Evolutionary conservation across 1,284 basidiomycete species (phyloP).

Genomic region (Bondarzewia mesenterica): DNA sequence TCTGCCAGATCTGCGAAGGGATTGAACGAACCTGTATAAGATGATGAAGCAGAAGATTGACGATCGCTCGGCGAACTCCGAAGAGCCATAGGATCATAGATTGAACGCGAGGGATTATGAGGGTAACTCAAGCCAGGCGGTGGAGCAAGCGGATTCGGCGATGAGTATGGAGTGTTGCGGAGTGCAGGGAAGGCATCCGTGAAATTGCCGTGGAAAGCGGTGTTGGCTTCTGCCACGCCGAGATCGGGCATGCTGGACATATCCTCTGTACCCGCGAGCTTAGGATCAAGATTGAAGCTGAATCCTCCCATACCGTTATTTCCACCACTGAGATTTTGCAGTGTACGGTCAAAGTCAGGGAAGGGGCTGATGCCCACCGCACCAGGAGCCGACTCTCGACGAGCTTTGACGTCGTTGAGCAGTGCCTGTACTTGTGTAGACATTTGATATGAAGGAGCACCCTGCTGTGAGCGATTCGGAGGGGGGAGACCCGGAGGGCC

Average conservation of each 20-base stretch:
- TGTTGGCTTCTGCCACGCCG: constrained; percentile 36
- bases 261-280: constrained; percentile 43
- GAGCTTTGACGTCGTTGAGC: constrained; percentile 74
- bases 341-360: constrained; percentile 81
- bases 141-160: constrained; percentile 29
- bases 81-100: constrained; percentile 42
- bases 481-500: constrained; percentile 61
- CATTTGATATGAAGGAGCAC: constrained; percentile 72
- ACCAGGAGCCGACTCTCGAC: constrained; percentile 53
- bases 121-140: constrained; percentile 48
- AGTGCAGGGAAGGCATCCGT: constrained; percentile 60
- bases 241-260: constrained; percentile 41
- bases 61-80: constrained; percentile 32
- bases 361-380: constrained; percentile 62
- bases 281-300: constrained; percentile 77
- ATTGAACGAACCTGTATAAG: constrained; percentile 71
- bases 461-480: constrained; percentile 40
- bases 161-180: constrained; percentile 26
- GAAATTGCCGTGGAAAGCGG: constrained; percentile 53
- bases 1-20: constrained; percentile 59
- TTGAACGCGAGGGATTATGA: constrained; percentile 35
- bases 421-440: constrained; percentile 78
- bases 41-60: constrained; percentile 35
- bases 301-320: constrained; percentile 56
- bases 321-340: constrained; percentile 57